phyloP scores from a whole-genome alignment of 2,329 filamentous ascomycete species.

The Penicillium sclerotiorum region DNA sequence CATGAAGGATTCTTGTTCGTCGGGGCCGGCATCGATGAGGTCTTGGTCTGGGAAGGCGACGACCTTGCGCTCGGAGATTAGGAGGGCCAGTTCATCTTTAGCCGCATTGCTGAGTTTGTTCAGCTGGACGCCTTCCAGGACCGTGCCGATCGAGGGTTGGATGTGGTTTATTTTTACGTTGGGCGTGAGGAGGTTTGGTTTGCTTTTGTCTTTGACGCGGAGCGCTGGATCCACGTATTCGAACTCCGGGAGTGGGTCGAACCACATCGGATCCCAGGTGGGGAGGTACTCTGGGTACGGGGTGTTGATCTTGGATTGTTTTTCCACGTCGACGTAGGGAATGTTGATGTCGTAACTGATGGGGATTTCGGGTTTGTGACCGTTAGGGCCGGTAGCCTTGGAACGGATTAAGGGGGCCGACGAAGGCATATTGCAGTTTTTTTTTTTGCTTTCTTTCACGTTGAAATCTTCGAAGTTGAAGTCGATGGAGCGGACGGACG shows the following conservation, averaged over 20 bases:
- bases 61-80: constrained; percentile 68
- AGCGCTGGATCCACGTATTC: constrained; percentile 51
- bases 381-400: constrained; percentile 30
- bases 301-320: constrained; percentile 39
- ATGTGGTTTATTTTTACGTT: constrained; percentile 41
- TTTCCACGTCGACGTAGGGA: constrained; percentile 49
- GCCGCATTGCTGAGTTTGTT: constrained; percentile 50
- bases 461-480: no score
- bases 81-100: constrained; percentile 59
- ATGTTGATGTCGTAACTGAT: constrained; percentile 54
- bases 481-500: no score
- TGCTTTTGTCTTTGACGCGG: constrained; percentile 44
- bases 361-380: constrained; percentile 33
- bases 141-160: constrained; percentile 46
- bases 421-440: constrained; percentile 32
- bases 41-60: constrained; percentile 57
- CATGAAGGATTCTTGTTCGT: constrained; percentile 48
- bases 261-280: constrained; percentile 52
- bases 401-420: constrained; percentile 34
- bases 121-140: constrained; percentile 51
- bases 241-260: constrained; percentile 49
- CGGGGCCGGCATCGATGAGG: constrained; percentile 49
- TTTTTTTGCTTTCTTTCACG: no score
- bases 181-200: constrained; percentile 38
- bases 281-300: constrained; percentile 52